Base-by-base conservation (phyloP, 2,329 filamentous ascomycete species). In the Cordyceps tenuipes region DNA sequence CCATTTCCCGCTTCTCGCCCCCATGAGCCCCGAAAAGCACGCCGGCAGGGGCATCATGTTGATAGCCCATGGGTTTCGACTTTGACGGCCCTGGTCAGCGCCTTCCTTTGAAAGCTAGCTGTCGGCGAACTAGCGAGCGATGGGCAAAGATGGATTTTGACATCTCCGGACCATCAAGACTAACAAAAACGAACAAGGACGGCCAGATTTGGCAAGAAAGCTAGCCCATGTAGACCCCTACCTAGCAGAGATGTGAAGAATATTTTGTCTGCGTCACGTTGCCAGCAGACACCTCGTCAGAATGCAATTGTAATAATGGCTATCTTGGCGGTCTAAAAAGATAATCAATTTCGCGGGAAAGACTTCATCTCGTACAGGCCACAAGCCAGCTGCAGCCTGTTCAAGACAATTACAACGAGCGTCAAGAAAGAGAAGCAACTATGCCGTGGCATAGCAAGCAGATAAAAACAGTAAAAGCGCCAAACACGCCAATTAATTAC, bases 401-500 rank as follows among this genome's bases (percentile, higher is more conserved):
- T 9, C 49, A 17, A 62, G 56, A 62, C 34, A 17, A 62, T 62
- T 62, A 62, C 56, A 62, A 62, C 50, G 51, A 62, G 51, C 46
- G 56, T 69, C 64, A 66, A 61, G 62, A 66, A 65, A 65, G 49
- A 50, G 46, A 50, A 49, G 23, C 43, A 8, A 19, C 41, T 23
- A 21, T 34, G 46, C 15, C 60, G 41, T 47, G 47, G 49, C 43
- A 15, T 52, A 31, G 44, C 15, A 57, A 68, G 65, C 62, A 66
- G 63, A 59, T 57, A 54, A 66, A 47, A 59, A 62, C 61, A 67
- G 62, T 60, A 67, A 66, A 56, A 63, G 64, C 64, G 63, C 66
- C 67, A 36, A 66, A 62, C 67, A 66, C 68, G 66, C 70, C 70
- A 57, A 60, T 62, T 63, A 61, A 63, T 62, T 64, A 64, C 57